phyloP scores from a whole-genome alignment of 2,329 filamentous ascomycete genomes.

The Colletotrichum phormii region DNA sequence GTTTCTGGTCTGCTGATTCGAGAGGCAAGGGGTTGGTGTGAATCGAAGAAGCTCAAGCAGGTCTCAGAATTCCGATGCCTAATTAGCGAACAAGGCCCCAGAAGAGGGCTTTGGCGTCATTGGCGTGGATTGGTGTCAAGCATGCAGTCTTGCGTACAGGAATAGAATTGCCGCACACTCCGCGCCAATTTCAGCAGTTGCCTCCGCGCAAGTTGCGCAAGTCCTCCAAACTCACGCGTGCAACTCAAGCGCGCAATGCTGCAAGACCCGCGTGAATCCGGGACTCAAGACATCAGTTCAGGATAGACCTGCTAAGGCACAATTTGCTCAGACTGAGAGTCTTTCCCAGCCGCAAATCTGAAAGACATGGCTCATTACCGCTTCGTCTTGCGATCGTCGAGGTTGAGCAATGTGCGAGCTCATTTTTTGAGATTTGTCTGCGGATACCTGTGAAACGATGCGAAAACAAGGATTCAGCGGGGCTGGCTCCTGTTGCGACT shows the following conservation, averaged over 20 bases:
- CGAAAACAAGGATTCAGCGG: conserved; percentile 3
- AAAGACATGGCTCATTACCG: not conserved
- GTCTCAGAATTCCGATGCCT: not conserved
- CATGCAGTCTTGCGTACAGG: conserved; percentile 11
- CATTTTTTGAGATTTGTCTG: not conserved
- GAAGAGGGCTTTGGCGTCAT: not conserved
- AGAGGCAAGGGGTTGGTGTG: not conserved
- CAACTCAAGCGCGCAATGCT: not conserved
- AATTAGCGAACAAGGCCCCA: not conserved
- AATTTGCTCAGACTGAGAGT: not conserved
- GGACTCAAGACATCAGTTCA: not conserved
- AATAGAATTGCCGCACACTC: conserved; percentile 14
- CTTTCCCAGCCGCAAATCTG: not conserved
- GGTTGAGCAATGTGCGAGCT: not conserved
- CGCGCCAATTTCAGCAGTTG: conserved; percentile 2
- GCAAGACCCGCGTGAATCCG: not conserved
- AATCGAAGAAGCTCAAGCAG: not conserved
- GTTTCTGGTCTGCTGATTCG: conserved; percentile 5
- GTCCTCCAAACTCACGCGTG: not conserved
- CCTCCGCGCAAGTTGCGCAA: not conserved
- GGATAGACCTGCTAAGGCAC: not conserved
- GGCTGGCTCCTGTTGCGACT: not conserved
- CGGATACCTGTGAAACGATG: not conserved
- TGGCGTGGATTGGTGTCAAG: not conserved
- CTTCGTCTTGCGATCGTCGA: not conserved